Base-by-base conservation (phyloP, 176 grass and related monocot species). In the Zea mays region DNA sequence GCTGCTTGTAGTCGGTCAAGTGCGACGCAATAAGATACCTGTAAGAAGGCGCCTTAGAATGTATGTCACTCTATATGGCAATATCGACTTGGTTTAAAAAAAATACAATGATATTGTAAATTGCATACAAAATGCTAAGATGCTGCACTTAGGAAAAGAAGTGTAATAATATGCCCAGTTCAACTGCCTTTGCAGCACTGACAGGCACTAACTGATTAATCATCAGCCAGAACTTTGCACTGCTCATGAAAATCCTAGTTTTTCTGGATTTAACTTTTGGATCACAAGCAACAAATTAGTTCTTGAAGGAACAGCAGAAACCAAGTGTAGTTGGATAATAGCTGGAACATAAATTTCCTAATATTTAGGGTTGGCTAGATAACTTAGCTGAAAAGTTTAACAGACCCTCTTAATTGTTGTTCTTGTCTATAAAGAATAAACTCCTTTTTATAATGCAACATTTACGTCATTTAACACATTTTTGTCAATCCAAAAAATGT, bases 11-110 rank as follows among this genome's bases (percentile, higher is more conserved):
- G 69, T 94, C 92, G 0, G 86, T 94, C 44, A 90, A 86, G 79
- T 93, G 91, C 11, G 91, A 93, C 21, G 88, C 81, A 67, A 94
- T 94, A 60, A 94, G 62, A 16, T 88, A 94, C 92, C 88, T 90
- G 85, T 1, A n/a, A 64, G 27, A 81, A 50, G 8, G 27, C 3
- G 16, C 27, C 16, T 75, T 83, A 83, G 50, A 67, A 38, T 10
- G 8, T 20, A 19, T 49, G 2, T 10, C 21, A 69, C 43, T 47
- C 5, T 3, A 33, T 47, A 19, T 49, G 13, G 45, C 34, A 5
- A 76, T n/a, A 48, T 64, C 59, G 48, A 7, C 33, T 17, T n/a
- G 2, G 14, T 49, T 76, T 49, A 1, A 17, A 47, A 47, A 27
- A 42, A 74, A 21, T 15, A 33, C 5, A 14, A 59, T 47, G 13